Evolutionary conservation across 116 monocot species (phyloP), one percentile per base, ranked within the genome.

Genomic region (Dioscorea cayenensis): DNA sequence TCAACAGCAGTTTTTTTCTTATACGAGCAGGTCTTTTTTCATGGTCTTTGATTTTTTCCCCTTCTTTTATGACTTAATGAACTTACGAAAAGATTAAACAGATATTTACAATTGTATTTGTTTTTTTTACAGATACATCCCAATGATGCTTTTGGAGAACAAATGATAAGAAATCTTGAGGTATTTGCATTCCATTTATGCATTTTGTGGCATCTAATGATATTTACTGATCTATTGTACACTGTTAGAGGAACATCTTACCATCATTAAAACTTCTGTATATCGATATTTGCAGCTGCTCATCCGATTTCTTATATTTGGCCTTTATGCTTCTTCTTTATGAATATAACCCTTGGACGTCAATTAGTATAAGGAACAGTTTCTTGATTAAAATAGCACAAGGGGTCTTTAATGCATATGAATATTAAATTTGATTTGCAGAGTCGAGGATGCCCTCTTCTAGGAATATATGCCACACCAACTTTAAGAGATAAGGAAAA

Each of bases 101-200:
- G 22, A 12, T 65, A 16, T 36, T 43, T 68, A 68, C 10, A 21
- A 61, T 18, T 22, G 20, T 67, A 25, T 49, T 62, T 62, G 17
- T 77, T 67, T 37, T 59, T 32, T 69, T n/a, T 66, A 25, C 75
- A 93, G 97, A 99, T 99, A 60, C 90, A 73, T 80, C 97, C 97
- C 23, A 78, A 90, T 80, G 93, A 99, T 93, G 94, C 97, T 59
- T 99, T 99, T 89, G 97, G 97, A 28, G 82, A 97, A 58, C 97
- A 99, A 74, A 99, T 93, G 97, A 99, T 99, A 51, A 99, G 60
- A 77, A 99, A 99, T 66, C 77, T 99, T 51, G 93, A 93, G 91
- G 97, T 62, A 62, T 23, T 22, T 22, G 2, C 21, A 17, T 59
- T 17, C 43, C 17, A 18, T 12, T 55, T 55, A 55, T 55, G 55